Base-by-base conservation (phyloP, 2,329 filamentous ascomycete genomes). In the Laburnicola sp. region DNA sequence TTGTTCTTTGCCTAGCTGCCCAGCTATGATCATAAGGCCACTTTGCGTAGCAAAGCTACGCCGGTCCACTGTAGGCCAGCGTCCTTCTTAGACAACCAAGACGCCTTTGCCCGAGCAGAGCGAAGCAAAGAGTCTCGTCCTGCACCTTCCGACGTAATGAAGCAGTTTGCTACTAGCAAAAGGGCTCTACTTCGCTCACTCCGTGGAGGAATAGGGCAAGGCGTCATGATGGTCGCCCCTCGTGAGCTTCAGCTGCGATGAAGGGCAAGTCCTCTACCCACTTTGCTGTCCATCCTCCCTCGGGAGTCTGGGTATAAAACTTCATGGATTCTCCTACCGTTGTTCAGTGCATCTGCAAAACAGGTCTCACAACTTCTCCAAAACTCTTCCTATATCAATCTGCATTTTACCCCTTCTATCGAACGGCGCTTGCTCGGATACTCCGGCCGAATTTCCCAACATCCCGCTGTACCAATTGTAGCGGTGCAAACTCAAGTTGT, bases 201-300 rank as follows among this genome's bases (percentile, higher is more conserved):
- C 32, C 43, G 43, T 22, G 34, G n/a, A 37, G 43, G 43, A 45
- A 45, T 37, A 45, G 43, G 43, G 43, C 43, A 45, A 32, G 26
- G 11, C n/a, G 6, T 22, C 43, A 30, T 16, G 34, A 37, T 45
- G 43, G 11, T 45, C 26, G 43, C 43, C 34, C 26, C n/a, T 36
- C 32, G 21, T 26, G 30, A 10, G 43, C 43, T 10, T 45, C 25
- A 37, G 26, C 9, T 16, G 23, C 11, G 25, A 36, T 9, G 8
- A 30, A 30, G 8, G n/a, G 26, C 26, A 22, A 42, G 16, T 38
- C 34, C 21, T 21, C 23, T 31, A 36, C 42, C 31, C 43, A 45
- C 43, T 45, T 45, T 25, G 7, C 1, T 11, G 11, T 45, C 42
- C 32, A n/a, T 45, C 32, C 31, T 45, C 42, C 42, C 11, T 37